Conservation (phyloP, 108 stramenopile genomes). For the Fragilaria radians region DNA sequence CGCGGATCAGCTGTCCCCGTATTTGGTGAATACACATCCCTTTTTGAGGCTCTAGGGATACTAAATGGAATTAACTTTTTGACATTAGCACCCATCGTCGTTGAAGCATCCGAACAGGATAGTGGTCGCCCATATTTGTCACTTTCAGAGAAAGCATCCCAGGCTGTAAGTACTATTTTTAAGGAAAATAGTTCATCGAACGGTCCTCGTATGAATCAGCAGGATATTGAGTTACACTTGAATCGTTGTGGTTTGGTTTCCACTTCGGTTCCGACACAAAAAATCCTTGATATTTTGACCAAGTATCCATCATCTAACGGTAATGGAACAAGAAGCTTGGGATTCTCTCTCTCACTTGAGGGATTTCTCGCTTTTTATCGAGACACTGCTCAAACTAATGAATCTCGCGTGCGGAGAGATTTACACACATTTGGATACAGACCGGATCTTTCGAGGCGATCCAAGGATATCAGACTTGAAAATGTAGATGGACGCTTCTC, state of each 20-base stretch:
- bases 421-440: constrained; percentile 74
- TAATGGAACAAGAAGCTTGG: constrained; percentile 2
- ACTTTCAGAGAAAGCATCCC: constrained; percentile 35
- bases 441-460: constrained; percentile 64
- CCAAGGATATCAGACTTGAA: constrained; percentile 22
- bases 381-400: constrained; percentile 57
- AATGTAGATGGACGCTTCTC: constrained; percentile 17
- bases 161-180: constrained; percentile 52
- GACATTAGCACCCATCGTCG: constrained; percentile 38
- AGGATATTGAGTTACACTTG: constrained; percentile 69
- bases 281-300: constrained; percentile 71
- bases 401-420: constrained; percentile 50
- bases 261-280: constrained; percentile 43
- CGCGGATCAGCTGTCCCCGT: constrained; percentile 25
- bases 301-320: constrained; percentile 47
- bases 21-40: constrained; percentile 21
- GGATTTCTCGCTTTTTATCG: constrained; percentile 90
- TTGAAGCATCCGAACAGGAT: constrained; percentile 45
- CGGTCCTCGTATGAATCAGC: constrained; percentile 48
- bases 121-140: constrained; percentile 39
- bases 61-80: constrained; percentile 45
- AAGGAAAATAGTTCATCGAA: constrained; percentile 51
- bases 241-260: constrained; percentile 57
- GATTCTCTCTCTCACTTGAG: constrained; percentile 47
- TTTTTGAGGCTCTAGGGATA: constrained; percentile 67